Conservation (phyloP, 306 rosid species). For the Morella rubra region DNA sequence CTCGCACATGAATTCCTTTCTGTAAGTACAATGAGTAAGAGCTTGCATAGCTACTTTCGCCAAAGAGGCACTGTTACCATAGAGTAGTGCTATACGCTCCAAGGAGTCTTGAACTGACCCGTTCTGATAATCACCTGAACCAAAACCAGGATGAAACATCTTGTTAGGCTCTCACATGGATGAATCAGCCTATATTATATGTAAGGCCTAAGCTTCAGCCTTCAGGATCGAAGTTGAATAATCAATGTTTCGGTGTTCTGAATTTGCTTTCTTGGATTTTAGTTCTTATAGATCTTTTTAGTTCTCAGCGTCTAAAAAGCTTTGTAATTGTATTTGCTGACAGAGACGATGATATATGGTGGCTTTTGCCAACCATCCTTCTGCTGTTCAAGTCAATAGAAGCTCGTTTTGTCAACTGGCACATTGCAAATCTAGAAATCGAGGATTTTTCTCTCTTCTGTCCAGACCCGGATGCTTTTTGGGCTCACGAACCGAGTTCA, state of each 20-base stretch:
- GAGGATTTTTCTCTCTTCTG: constrained; percentile 78
- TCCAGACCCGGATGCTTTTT: constrained; percentile 87
- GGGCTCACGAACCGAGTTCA: constrained; percentile 83
- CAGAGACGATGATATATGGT: constrained; percentile 93
- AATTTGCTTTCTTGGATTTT: neutral
- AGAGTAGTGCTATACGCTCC: neutral
- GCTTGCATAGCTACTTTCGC: neutral
- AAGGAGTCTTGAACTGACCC: neutral
- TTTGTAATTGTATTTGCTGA: constrained; percentile 29
- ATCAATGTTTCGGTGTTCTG: neutral
- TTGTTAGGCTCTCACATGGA: neutral
- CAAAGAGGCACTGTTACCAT: neutral
- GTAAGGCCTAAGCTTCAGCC: neutral
- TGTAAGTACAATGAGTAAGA: neutral
- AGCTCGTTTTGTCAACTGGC: constrained; percentile 88
- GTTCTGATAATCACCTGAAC: neutral
- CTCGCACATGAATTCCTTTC: neutral
- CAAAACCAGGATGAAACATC: neutral
- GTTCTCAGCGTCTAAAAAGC: neutral
- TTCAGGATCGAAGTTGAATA: neutral
- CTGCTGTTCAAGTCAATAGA: constrained; percentile 71
- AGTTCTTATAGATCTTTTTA: neutral
- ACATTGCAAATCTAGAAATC: constrained; percentile 86
- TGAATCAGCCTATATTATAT: neutral
- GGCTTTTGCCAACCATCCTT: constrained; percentile 88